These are phyloP conservation scores for Sporothrix curviconia DNA, from an alignment of 2,329 filamentous ascomycete species.

Conservation along the genomic window DNA sequence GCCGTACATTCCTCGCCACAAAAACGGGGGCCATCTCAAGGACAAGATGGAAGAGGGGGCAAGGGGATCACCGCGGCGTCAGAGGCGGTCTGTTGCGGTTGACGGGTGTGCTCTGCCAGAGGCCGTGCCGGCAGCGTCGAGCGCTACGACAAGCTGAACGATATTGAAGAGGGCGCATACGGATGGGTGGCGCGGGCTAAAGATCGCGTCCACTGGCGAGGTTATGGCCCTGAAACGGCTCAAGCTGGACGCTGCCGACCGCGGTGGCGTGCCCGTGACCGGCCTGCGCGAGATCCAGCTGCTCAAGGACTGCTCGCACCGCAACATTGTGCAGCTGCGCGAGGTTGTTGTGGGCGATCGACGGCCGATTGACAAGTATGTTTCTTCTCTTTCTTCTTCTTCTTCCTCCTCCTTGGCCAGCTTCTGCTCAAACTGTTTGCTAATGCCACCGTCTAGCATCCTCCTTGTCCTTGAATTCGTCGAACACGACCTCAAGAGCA, in stretches of 20 bases:
- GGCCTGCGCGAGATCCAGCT: slow-evolving; percentile 92
- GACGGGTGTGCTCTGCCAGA: slow-evolving; percentile 58
- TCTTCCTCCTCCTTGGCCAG: no score
- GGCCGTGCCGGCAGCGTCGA: slow-evolving; percentile 67
- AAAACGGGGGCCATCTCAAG: slow-evolving; percentile 23
- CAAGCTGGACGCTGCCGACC: slow-evolving; percentile 76
- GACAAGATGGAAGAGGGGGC: not conserved
- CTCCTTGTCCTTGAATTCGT: slow-evolving; percentile 96
- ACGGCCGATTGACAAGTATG: slow-evolving; percentile 47
- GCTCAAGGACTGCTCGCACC: slow-evolving; percentile 69
- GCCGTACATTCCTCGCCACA: slow-evolving; percentile 22
- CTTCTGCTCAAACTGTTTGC: no score
- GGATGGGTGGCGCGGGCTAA: slow-evolving; percentile 85
- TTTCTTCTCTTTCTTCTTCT: not conserved
- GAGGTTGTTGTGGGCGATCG: slow-evolving; percentile 76
- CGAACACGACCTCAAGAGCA: slow-evolving; percentile 90
- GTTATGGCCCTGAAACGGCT: slow-evolving; percentile 90
- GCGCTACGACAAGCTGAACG: slow-evolving; percentile 86
- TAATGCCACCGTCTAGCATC: no score
- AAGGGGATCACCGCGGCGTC: slow-evolving; percentile 14
- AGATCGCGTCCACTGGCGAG: slow-evolving; percentile 63
- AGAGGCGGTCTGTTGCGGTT: slow-evolving; percentile 62
- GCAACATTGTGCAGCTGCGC: slow-evolving; percentile 72
- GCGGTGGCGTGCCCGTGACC: slow-evolving; percentile 76
- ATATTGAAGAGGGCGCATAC: slow-evolving; percentile 96